Evolutionary conservation across 495 filamentous ascomycete species (phyloP).

Genomic region (Penicillium simplicissimum): DNA sequence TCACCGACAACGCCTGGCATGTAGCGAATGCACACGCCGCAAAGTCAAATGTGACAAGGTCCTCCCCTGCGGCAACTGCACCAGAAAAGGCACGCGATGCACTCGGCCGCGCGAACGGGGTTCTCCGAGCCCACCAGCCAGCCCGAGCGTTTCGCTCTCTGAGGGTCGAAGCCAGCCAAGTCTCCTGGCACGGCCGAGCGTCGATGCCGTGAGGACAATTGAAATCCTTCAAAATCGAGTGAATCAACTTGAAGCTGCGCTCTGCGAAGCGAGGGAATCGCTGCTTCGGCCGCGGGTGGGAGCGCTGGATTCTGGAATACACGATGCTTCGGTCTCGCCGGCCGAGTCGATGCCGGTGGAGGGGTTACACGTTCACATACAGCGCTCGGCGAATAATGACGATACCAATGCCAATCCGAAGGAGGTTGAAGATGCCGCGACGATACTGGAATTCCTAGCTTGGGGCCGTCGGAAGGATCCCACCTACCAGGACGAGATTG

Average conservation of each 20-base stretch:
- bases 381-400: background rate
- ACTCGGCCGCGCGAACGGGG: slow-evolving; percentile 20
- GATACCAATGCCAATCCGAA: slow-evolving; percentile 4
- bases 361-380: background rate
- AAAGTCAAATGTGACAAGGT: slow-evolving; percentile 36
- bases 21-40: slow-evolving; percentile 30
- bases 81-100: slow-evolving; percentile 19
- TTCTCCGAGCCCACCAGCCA: slow-evolving; percentile 7
- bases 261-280: slow-evolving; percentile 15
- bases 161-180: background rate
- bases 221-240: slow-evolving; percentile 25
- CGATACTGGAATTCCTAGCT: slow-evolving; percentile 46
- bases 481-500: slow-evolving; percentile 31
- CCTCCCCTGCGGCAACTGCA: slow-evolving; percentile 30
- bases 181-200: slow-evolving; percentile 7
- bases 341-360: background rate
- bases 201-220: slow-evolving; percentile 8
- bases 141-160: slow-evolving; percentile 6
- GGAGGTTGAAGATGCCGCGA: slow-evolving; percentile 43
- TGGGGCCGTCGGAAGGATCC: slow-evolving; percentile 45
- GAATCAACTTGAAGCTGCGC: slow-evolving; percentile 19
- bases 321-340: slow-evolving; percentile 6
- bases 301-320: slow-evolving; percentile 1
- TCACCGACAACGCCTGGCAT: slow-evolving; percentile 29
- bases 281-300: background rate